Percentiles rank a stretch among this genome's conserved stretches.
Conservation (phyloP, 192 early-diverging fungal species). For the Dissophora ornata region DNA sequence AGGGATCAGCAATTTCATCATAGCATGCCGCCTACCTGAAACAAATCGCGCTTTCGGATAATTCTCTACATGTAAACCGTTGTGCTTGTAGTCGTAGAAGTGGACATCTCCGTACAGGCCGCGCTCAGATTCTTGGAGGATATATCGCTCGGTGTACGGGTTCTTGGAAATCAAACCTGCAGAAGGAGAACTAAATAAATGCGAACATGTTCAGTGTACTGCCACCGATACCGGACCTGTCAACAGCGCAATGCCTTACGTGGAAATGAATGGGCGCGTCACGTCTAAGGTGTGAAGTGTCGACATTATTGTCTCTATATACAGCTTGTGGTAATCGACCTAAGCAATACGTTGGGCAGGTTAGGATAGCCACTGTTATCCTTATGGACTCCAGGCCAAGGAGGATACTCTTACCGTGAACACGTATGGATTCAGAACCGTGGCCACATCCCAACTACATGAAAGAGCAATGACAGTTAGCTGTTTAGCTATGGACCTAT, state of each 20-base stretch:
- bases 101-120: conserved; percentile 45
- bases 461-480: background rate
- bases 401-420: conserved; percentile 31
- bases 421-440: conserved; percentile 22
- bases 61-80: conserved; percentile 36
- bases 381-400: too few relatives aligned
- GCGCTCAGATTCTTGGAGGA: conserved; percentile 19
- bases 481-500: background rate
- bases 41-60: conserved; percentile 44
- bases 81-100: conserved; percentile 54
- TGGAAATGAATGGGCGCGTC: conserved; percentile 30
- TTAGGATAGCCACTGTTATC: too few relatives aligned
- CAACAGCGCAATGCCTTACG: conserved; percentile 3
- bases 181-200: conserved; percentile 27
- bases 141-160: conserved; percentile 37
- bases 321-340: conserved; percentile 43
- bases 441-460: conserved; percentile 31
- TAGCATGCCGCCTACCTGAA: too few relatives aligned
- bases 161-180: conserved; percentile 28
- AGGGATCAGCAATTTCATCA: too few relatives aligned
- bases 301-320: conserved; percentile 32
- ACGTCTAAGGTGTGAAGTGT: conserved; percentile 9
- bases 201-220: background rate
- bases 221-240: background rate
- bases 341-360: background rate